Conservation (phyloP, 2,329 filamentous ascomycete genomes). For the Aspergillus transmontanensis region DNA sequence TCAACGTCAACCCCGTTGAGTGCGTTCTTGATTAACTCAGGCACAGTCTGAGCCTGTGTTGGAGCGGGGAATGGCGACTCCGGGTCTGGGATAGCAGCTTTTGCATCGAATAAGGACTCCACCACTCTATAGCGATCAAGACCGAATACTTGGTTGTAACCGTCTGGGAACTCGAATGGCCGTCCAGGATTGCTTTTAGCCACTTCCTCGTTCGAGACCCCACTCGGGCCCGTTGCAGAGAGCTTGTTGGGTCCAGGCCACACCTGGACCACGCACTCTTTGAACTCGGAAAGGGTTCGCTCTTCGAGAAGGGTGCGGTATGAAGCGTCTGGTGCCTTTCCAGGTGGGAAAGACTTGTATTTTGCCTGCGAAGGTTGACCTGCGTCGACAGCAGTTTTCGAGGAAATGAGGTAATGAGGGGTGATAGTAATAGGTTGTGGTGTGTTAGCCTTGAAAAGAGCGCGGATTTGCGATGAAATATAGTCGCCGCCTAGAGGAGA, state of each 20-base stretch:
- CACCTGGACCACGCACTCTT: constrained; percentile 93
- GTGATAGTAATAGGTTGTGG: constrained; percentile 73
- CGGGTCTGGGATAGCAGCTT: constrained; percentile 63
- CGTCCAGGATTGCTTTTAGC: constrained; percentile 73
- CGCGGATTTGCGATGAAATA: constrained; percentile 84
- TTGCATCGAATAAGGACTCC: constrained; percentile 90
- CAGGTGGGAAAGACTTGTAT: constrained; percentile 69
- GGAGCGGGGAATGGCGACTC: constrained; percentile 52
- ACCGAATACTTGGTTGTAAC: constrained; percentile 93
- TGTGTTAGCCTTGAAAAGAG: constrained; percentile 69
- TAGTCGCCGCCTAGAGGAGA: constrained; percentile 87
- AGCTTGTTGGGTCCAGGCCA: constrained; percentile 82
- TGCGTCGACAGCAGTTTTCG: constrained; percentile 87
- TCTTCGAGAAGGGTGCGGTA: constrained; percentile 89
- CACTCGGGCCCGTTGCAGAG: constrained; percentile 51
- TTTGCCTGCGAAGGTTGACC: constrained; percentile 75
- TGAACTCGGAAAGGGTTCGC: constrained; percentile 91
- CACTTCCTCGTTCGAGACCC: constrained; percentile 71
- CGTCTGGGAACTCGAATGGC: constrained; percentile 96
- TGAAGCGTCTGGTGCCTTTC: constrained; percentile 61
- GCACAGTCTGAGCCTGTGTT: constrained; percentile 76
- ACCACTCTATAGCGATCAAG: constrained; percentile 82
- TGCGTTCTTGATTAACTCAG: constrained; percentile 76
- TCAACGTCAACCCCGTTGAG: constrained; percentile 85
- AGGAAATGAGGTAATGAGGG: constrained; percentile 84